phyloP scores from a whole-genome alignment of 208 protist genomes.

The Porcisia hertigi region DNA sequence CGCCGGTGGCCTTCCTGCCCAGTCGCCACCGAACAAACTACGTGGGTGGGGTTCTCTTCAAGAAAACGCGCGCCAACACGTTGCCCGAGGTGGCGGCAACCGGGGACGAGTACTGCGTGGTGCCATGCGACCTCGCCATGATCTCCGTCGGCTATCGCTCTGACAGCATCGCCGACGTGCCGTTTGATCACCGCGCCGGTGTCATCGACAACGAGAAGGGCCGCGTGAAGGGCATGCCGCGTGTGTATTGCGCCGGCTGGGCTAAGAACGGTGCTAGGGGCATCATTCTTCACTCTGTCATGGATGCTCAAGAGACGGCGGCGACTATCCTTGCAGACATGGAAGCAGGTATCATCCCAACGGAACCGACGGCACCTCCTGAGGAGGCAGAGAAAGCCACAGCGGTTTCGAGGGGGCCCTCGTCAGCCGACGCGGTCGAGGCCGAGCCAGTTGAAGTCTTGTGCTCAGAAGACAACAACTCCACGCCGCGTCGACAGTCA shows the following conservation, averaged over 20 bases:
- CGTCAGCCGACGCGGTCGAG: slow-evolving; percentile 1
- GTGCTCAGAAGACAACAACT: background rate
- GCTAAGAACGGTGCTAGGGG: slow-evolving; percentile 90
- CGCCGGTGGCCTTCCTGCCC: slow-evolving; percentile 69
- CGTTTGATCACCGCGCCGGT: slow-evolving; percentile 71
- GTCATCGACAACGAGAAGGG: slow-evolving; percentile 72
- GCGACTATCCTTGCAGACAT: slow-evolving; percentile 66
- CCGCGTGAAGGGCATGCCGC: slow-evolving; percentile 65
- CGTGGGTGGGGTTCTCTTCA: slow-evolving; percentile 79
- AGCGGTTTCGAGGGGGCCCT: background rate
- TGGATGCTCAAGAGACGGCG: slow-evolving; percentile 82
- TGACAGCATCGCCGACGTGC: slow-evolving; percentile 57
- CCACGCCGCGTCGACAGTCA: background rate
- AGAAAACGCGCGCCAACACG: slow-evolving; percentile 12
- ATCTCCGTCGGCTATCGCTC: slow-evolving; percentile 81
- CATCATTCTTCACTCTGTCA: slow-evolving; percentile 83
- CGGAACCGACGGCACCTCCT: slow-evolving; percentile 14
- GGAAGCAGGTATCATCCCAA: slow-evolving; percentile 43
- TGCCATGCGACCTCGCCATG: slow-evolving; percentile 89
- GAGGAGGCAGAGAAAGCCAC: slow-evolving; percentile 15
- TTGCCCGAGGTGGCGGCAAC: background rate
- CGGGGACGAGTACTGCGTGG: slow-evolving; percentile 41
- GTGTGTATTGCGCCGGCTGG: slow-evolving; percentile 93
- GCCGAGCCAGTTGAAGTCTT: background rate
- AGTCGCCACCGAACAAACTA: slow-evolving; percentile 39